These are phyloP conservation scores for Penicillium simplicissimum DNA, from an alignment of 495 filamentous ascomycete species.

Conservation along the genomic window DNA sequence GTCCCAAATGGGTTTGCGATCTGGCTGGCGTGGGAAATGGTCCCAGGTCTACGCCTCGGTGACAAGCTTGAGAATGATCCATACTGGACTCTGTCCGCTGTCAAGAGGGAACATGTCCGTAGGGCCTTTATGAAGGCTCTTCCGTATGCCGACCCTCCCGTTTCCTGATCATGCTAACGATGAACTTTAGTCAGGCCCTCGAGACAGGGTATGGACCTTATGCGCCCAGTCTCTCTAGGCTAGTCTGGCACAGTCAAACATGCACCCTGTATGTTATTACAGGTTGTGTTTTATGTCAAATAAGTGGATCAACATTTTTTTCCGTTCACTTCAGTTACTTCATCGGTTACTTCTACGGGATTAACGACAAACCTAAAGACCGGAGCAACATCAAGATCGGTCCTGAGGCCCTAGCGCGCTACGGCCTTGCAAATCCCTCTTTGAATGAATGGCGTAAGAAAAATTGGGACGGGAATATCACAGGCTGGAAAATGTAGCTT, in stretches of 20 bases:
- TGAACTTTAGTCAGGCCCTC: constrained; percentile 10
- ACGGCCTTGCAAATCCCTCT: constrained; percentile 15
- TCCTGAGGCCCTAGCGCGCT: constrained; percentile 12
- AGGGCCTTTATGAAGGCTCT: constrained; percentile 16
- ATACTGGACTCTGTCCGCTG: constrained; percentile 11
- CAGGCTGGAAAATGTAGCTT: constrained; percentile 15
- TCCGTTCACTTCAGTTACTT: constrained; percentile 15
- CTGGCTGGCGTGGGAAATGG: constrained; percentile 18
- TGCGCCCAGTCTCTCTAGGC: constrained; percentile 1
- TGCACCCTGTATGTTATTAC: constrained; percentile 18
- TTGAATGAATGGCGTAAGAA: constrained; percentile 10
- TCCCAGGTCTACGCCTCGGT: constrained; percentile 20
- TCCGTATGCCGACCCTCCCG: constrained; percentile 16
- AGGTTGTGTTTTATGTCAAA: constrained; percentile 7
- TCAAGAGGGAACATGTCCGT: constrained; percentile 16
- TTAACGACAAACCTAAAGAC: constrained; percentile 6
- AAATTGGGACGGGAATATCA: constrained; percentile 12
- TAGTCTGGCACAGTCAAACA: constrained; percentile 17
- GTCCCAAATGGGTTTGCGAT: constrained; percentile 18
- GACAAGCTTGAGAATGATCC: constrained; percentile 11
- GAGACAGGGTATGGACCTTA: constrained; percentile 15
- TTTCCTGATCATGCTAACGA: constrained; percentile 14
- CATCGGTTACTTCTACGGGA: constrained; percentile 13
- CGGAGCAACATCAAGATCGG: constrained; percentile 8
- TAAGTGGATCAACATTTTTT: constrained; percentile 10